phyloP scores from a whole-genome alignment of 2,329 filamentous ascomycete species.

The Leptosphaerulina australis region DNA sequence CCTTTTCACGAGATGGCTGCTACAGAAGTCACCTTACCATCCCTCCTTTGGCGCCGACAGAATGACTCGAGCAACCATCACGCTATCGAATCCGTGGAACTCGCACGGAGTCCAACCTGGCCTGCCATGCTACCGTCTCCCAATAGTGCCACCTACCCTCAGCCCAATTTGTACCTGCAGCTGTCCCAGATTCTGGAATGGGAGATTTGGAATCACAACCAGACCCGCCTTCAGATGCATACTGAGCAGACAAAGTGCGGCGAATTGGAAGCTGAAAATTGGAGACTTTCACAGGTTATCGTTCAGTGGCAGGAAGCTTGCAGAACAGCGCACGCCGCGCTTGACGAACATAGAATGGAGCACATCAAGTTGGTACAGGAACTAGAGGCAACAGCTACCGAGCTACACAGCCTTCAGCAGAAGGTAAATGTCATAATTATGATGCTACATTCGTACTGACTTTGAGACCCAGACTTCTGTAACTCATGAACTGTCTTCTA shows the following conservation, averaged over 20 bases:
- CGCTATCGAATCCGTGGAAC: neutral
- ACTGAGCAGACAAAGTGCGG: neutral
- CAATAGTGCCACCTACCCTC: neutral
- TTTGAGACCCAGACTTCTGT: no score
- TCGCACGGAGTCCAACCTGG: neutral
- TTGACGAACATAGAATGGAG: conserved; percentile 7
- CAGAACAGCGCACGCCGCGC: neutral
- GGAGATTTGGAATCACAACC: conserved; percentile 14
- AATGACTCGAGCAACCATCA: neutral
- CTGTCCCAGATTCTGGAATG: conserved; percentile 5
- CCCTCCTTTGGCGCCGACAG: neutral
- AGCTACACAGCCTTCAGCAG: conserved; percentile 2
- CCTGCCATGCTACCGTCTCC: neutral
- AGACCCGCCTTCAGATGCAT: conserved; percentile 2
- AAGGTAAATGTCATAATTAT: neutral
- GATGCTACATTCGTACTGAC: no score
- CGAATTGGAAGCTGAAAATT: conserved; percentile 1
- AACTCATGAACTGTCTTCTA: no score
- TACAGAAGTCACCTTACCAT: neutral
- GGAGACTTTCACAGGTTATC: neutral
- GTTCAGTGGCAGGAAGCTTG: conserved; percentile 6
- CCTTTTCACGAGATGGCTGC: neutral
- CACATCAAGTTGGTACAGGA: neutral
- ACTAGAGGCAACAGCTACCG: neutral
- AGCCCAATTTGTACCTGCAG: conserved; percentile 7